Evolutionary conservation across 179 eudicot genomes (phyloP), one percentile per base, ranked within the genome.

Genomic region (Corrigiola litoralis): DNA sequence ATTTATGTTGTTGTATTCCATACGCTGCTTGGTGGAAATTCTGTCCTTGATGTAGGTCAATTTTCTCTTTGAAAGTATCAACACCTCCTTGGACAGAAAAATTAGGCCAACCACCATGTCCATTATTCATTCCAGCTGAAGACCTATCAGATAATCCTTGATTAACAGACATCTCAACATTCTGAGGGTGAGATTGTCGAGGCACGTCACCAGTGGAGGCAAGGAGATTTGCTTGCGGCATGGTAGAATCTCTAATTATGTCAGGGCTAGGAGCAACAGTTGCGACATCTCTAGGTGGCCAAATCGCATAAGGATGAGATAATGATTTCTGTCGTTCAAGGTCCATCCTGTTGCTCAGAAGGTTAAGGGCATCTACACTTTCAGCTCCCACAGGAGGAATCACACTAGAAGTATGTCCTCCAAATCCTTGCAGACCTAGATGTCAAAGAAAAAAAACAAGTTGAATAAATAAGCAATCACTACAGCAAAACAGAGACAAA

Each of bases 251-350:
- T 57, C 76, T 82, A 36, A 68, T 47, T 44, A 63, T 50, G 70
- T 87, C 95, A 21, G 87, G 48, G 37, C 64, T 79, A 37, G 88
- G 77, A 73, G 64, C 79, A 53, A 68, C 53, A 6, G 82, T 49
- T 48, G 78, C 62, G 55, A 70, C 75, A 44, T 87, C 95, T 37
- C 90, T 77, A 40, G 80, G 82, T 14, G 87, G 81, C 97, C 94
- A 86, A 75, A 55, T 70, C 20, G 80, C 76, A 72, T 83, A 75
- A 65, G 85, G 75, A 70, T 71, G 81, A 25, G 87, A 73, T 67
- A 78, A 14, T 64, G 98, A 82, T 52, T 70, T 77, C 67, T 88
- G 99, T 37, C 82, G 82, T 60, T 94, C 99, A 59, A 88, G 79
- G 28, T 73, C 53, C 78, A 87, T 64, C 80, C 79, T 78, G 64